These are phyloP conservation scores for Pogostemon cablin DNA, from an alignment of 257 asterid genomes.

Conservation along the genomic window DNA sequence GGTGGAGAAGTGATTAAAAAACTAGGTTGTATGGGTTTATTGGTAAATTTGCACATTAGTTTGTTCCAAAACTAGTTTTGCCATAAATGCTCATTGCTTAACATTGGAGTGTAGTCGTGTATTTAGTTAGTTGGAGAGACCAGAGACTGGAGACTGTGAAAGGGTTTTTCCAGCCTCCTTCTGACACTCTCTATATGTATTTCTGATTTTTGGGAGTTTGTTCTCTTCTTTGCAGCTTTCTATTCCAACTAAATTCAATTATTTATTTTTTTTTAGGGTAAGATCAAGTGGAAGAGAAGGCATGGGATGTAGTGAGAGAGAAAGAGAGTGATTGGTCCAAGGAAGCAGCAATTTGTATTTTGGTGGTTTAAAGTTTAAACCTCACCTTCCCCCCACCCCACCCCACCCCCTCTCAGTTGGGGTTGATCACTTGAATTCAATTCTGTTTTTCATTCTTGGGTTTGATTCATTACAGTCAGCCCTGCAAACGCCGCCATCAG, in stretches of 20 bases:
- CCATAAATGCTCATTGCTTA: no score
- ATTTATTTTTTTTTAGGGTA: constrained; percentile 38
- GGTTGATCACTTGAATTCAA: constrained; percentile 25
- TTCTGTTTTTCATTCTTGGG: constrained; percentile 32
- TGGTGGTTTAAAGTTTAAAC: no score
- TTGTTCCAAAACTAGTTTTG: no score
- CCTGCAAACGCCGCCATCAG: constrained; percentile 98
- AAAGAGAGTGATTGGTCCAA: neutral
- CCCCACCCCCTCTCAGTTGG: neutral
- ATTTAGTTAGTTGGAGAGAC: no score
- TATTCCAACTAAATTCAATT: constrained; percentile 40
- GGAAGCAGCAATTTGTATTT: neutral
- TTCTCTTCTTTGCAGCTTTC: constrained; percentile 39
- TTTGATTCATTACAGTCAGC: constrained; percentile 67
- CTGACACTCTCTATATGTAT: constrained; percentile 37
- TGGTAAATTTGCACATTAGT: no score
- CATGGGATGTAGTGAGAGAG: neutral
- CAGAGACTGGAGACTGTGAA: neutral
- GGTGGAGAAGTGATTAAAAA: neutral
- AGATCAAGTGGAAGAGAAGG: neutral
- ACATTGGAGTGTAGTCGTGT: no score
- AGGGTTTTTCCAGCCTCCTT: constrained; percentile 23
- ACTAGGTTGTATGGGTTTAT: constrained; percentile 6
- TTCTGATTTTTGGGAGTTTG: constrained; percentile 33
- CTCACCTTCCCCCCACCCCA: neutral